phyloP scores from a whole-genome alignment of 331 rosid genomes.

The Erythrophleum ivorense region DNA sequence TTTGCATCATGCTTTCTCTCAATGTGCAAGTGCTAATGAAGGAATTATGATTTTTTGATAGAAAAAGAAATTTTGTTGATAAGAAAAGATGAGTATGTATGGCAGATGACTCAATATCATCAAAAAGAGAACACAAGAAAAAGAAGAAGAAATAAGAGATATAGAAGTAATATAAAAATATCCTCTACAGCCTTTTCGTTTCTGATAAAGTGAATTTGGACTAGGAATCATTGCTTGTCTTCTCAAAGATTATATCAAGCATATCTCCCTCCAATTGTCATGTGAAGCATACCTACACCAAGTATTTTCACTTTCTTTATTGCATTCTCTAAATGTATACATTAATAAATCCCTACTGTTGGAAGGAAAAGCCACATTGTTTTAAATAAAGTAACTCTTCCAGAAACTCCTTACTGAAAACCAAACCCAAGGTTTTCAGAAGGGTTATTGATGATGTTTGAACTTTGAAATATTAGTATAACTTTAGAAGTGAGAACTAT shows the following conservation, averaged over 20 bases:
- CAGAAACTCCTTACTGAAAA: not conserved
- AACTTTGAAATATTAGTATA: not conserved
- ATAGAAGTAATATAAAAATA: not conserved
- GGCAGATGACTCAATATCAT: not conserved
- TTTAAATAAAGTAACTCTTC: not conserved
- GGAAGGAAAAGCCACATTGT: not conserved
- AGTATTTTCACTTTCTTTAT: not conserved
- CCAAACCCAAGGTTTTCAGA: too few species aligned
- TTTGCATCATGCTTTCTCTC: not conserved
- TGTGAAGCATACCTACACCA: not conserved
- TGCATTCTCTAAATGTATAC: not conserved
- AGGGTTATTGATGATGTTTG: not conserved
- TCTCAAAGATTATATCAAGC: not conserved
- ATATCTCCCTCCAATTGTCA: not conserved
- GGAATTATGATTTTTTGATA: not conserved
- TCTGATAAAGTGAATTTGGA: not conserved
- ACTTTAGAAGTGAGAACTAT: not conserved
- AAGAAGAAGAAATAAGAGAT: not conserved
- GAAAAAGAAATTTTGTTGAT: too few species aligned
- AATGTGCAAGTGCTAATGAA: not conserved
- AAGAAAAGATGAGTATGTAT: not conserved
- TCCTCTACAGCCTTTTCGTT: not conserved
- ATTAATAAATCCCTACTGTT: not conserved
- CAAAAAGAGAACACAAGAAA: not conserved
- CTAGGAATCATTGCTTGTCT: not conserved